Percentiles rank a stretch among this genome's conserved stretches.
Evolutionary conservation across 495 filamentous ascomycete genomes (phyloP).

Genomic region (Neurospora sp.): DNA sequence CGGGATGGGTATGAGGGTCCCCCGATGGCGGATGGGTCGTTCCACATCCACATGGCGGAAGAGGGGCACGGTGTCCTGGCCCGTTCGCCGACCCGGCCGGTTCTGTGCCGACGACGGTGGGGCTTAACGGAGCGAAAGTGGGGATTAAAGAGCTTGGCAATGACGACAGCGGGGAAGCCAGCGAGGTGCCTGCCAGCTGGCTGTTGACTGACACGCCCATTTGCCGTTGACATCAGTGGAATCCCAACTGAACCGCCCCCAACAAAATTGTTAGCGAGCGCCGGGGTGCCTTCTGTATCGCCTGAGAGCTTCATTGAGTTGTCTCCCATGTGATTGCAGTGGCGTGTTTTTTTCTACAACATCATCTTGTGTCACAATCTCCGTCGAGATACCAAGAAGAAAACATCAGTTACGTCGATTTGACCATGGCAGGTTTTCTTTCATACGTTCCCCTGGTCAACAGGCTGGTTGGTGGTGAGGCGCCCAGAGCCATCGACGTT

Average conservation of each 20-base stretch:
- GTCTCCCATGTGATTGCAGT: background rate
- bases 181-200: background rate
- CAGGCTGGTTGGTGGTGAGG: slow-evolving; percentile 25
- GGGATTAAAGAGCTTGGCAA: background rate
- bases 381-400: background rate
- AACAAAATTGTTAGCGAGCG: background rate
- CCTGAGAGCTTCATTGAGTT: background rate
- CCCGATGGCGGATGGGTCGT: background rate
- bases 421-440: slow-evolving; percentile 32
- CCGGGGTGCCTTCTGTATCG: background rate
- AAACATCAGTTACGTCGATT: background rate
- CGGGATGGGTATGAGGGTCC: background rate
- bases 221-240: background rate
- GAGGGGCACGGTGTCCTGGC: background rate
- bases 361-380: background rate
- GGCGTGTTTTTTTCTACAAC: background rate
- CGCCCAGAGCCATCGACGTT: slow-evolving; percentile 45
- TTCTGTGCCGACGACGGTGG: background rate
- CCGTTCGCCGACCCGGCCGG: background rate
- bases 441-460: slow-evolving; percentile 39
- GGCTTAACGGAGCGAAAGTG: background rate
- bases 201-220: background rate
- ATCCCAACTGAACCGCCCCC: background rate
- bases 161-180: background rate
- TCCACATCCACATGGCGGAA: background rate